phyloP scores from a whole-genome alignment of 208 protist species.

The Acanthamoeba royreba region DNA sequence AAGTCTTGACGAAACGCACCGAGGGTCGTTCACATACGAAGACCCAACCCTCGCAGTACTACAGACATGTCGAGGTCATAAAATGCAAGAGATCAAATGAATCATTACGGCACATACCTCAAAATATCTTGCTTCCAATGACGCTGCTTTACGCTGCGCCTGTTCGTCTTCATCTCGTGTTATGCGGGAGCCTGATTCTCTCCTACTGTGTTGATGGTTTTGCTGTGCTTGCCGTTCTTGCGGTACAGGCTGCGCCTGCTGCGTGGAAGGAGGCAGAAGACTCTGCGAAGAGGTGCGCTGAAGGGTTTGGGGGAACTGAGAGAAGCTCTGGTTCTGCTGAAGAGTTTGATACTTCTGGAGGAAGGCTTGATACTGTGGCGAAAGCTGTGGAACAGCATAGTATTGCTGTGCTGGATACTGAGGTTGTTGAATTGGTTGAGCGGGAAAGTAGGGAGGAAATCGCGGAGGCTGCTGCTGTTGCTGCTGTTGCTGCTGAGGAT shows the following conservation, averaged over 20 bases:
- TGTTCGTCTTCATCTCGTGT: too few species aligned
- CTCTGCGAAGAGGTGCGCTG: neutral
- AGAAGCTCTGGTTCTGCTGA: conserved; percentile 13
- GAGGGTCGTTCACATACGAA: neutral
- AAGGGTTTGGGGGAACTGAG: neutral
- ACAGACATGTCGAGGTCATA: neutral
- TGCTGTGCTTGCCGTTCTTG: too few species aligned
- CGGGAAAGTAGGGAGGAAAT: neutral
- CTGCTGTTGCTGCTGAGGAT: neutral
- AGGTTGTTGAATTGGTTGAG: neutral
- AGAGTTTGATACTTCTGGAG: neutral
- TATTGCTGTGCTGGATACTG: neutral
- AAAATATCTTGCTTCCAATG: too few species aligned
- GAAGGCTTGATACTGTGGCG: conserved; percentile 15
- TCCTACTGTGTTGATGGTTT: too few species aligned
- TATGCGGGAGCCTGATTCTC: too few species aligned
- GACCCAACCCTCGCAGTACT: neutral
- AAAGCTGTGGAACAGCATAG: neutral
- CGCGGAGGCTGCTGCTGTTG: neutral
- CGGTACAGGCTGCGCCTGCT: too few species aligned
- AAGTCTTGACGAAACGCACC: neutral
- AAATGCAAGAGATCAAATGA: neutral
- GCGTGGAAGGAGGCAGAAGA: too few species aligned
- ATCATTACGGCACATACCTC: too few species aligned
- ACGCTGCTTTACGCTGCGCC: too few species aligned